Conservation (phyloP, 2,329 filamentous ascomycete genomes). For the Colletotrichum costaricense region DNA sequence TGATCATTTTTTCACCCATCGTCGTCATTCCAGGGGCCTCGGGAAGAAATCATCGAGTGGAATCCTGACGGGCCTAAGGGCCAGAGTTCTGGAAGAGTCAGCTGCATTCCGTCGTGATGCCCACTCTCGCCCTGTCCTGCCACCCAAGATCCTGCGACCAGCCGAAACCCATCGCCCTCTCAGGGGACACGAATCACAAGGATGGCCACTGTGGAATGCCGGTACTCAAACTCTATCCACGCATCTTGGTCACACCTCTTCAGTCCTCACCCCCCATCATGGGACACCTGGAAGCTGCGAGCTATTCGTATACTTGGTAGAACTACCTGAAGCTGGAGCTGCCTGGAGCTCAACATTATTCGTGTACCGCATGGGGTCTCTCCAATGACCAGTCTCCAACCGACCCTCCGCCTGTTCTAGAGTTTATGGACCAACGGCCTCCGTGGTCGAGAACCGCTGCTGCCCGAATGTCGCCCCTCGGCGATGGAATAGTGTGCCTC, state of each 20-base stretch:
- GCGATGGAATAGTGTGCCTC: background rate
- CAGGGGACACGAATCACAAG: background rate
- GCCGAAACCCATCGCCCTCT: background rate
- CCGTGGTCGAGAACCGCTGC: background rate
- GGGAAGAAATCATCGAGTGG: background rate
- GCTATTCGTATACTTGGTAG: background rate
- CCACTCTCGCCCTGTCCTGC: slow-evolving; percentile 12
- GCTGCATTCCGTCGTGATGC: slow-evolving; percentile 16
- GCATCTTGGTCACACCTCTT: background rate
- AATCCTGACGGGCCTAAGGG: background rate
- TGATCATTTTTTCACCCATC: background rate
- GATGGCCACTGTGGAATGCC: slow-evolving; percentile 19
- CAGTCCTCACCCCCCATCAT: background rate
- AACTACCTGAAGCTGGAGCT: background rate
- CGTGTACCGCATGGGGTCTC: background rate
- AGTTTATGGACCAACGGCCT: background rate
- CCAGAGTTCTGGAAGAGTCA: slow-evolving; percentile 27
- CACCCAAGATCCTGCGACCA: background rate
- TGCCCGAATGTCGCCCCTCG: background rate
- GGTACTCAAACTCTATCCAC: slow-evolving; percentile 25
- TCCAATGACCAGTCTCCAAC: background rate
- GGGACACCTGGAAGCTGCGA: background rate
- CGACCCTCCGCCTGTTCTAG: slow-evolving; percentile 11
- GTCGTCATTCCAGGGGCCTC: slow-evolving; percentile 18
- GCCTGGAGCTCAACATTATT: background rate